Evolutionary conservation across 2,329 filamentous ascomycete genomes (phyloP), one percentile per base, ranked within the genome.

Genomic region (Paecilomyces variotii): DNA sequence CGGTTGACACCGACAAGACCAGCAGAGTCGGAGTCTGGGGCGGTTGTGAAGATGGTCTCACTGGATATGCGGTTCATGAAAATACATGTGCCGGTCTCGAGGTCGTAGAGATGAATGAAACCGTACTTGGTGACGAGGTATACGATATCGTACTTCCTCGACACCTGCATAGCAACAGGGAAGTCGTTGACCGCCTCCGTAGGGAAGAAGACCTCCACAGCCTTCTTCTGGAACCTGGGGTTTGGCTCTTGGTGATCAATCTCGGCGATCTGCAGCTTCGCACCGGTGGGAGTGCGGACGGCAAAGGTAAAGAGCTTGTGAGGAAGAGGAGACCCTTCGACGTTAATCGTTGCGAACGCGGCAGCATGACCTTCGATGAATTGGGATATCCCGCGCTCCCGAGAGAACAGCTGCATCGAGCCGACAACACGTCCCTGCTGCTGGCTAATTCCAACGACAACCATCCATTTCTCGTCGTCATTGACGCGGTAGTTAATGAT

Each of bases 51-150:
- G 73, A 99, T 97, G 27, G 94, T 99, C 73, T 99, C 94, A 80
- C 91, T 96, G 34, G 94, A 99, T 70, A 99, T 99, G 68, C 95
- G 89, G 82, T 99, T 99, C 91, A 99, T 95, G 84, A 97, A 99
- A 72, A 99, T 94, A 74, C 91, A 95, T 11, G 89, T 89, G 59
- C 90, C 95, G 6, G 90, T 94, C 80, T 99, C 95, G 59, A 99
- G 85, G 71, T 99, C 95, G 78, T 99, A 97, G 26, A 99, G 84
- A 77, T 99, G 94, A 68, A 99, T 97, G 78, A 97, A 99, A 56
- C 94, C 94, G 70, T 97, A 99, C 76, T 99, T 99, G 59, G 94
- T 99, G 62, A 99, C 91, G 69, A 99, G 86, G 77, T 97, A 97
- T 70, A 99, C 88, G 72, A 99, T 87, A 70, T 92, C 93, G 77